A percentile compares a stretch with the other conserved stretches of the same genome.
These are phyloP conservation scores for Candida nanaspora DNA, from an alignment of 805 yeast species.

Conservation along the genomic window DNA sequence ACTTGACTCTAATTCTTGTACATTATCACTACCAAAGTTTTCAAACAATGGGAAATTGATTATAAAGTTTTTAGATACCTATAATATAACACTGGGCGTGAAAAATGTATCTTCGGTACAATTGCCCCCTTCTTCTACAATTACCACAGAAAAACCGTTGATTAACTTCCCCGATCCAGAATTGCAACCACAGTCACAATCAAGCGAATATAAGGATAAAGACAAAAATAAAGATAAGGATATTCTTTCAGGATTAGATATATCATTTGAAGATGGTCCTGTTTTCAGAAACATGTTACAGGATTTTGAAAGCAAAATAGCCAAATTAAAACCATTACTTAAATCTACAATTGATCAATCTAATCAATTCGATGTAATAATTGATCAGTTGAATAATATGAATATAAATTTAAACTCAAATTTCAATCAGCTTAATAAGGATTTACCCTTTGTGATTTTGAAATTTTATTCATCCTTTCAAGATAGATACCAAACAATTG, in stretches of 20 bases:
- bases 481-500: too few relatives aligned
- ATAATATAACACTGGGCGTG: too few relatives aligned
- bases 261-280: conserved; percentile 31
- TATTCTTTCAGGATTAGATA: too few relatives aligned
- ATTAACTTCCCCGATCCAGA: neutral
- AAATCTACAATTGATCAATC: conserved; percentile 11
- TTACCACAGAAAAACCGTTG: too few relatives aligned
- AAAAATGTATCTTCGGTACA: too few relatives aligned
- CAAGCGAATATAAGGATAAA: too few relatives aligned
- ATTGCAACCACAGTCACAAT: neutral
- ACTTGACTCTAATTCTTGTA: too few relatives aligned
- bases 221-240: too few relatives aligned
- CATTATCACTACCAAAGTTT: too few relatives aligned
- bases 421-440: neutral
- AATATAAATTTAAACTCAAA: conserved; percentile 1
- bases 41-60: too few relatives aligned
- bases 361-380: conserved; percentile 11
- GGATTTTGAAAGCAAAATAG: conserved; percentile 19
- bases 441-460: neutral
- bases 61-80: too few relatives aligned
- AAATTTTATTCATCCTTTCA: neutral
- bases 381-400: conserved; percentile 11
- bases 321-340: conserved; percentile 11
- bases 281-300: conserved; percentile 21
- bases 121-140: too few relatives aligned